A percentile compares a stretch with the other conserved stretches of the same genome.
phyloP scores from a whole-genome alignment of 2,329 filamentous ascomycete species.

The Fusarium sp. region DNA sequence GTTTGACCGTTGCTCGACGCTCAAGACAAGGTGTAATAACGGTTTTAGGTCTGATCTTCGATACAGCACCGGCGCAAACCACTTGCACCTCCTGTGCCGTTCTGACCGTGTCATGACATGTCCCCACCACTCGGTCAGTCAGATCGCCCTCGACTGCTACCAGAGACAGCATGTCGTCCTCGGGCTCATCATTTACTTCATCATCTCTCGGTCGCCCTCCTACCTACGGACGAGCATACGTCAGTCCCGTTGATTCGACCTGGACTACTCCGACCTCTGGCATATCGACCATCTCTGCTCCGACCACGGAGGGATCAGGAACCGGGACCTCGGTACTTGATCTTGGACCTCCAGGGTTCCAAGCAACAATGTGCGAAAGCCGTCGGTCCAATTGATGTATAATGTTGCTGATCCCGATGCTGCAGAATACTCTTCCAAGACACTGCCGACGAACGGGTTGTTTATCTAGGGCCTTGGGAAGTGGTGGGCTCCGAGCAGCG shows the following conservation, averaged over 20 bases:
- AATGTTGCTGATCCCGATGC: slow-evolving; percentile 37
- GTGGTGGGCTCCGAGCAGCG: slow-evolving; percentile 61
- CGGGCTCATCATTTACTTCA: slow-evolving; percentile 61
- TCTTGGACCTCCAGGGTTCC: slow-evolving; percentile 64
- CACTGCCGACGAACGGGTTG: slow-evolving; percentile 60
- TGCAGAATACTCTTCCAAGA: slow-evolving; percentile 63
- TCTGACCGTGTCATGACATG: slow-evolving; percentile 49
- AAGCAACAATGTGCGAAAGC: slow-evolving; percentile 63
- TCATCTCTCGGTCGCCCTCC: slow-evolving; percentile 58
- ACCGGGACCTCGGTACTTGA: slow-evolving; percentile 60
- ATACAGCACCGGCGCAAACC: slow-evolving; percentile 39
- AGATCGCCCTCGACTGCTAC: slow-evolving; percentile 46
- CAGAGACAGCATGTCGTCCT: slow-evolving; percentile 58
- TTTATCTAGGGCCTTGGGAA: slow-evolving; percentile 67
- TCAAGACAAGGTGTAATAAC: slow-evolving; percentile 27
- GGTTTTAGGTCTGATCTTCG: slow-evolving; percentile 35
- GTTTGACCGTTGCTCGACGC: slow-evolving; percentile 4
- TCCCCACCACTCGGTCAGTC: slow-evolving; percentile 48
- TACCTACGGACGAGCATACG: slow-evolving; percentile 56
- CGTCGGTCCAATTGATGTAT: slow-evolving; percentile 16
- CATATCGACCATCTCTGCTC: slow-evolving; percentile 58
- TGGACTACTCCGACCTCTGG: slow-evolving; percentile 62
- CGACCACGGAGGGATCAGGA: slow-evolving; percentile 54
- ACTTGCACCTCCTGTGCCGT: slow-evolving; percentile 38
- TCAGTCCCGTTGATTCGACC: slow-evolving; percentile 58